These are phyloP conservation scores for Mycotypha africana DNA, from an alignment of 371 early-diverging fungal genomes.

Conservation along the genomic window DNA sequence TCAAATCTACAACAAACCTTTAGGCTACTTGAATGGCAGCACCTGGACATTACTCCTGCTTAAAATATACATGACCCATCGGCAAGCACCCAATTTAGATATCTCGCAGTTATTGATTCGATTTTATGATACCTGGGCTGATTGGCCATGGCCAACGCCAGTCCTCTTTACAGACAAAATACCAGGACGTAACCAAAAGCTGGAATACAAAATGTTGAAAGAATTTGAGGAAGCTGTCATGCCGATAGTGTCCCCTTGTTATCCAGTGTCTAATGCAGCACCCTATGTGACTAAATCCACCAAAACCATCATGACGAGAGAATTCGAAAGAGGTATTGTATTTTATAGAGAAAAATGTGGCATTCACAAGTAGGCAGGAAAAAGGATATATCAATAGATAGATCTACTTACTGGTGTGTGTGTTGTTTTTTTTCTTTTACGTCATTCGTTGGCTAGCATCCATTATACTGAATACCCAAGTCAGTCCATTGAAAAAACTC, in stretches of 20 bases:
- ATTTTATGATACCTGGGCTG: constrained; percentile 28
- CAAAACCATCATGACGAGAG: constrained; percentile 16
- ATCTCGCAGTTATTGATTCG: constrained; percentile 5
- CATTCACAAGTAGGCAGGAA: too few relatives aligned
- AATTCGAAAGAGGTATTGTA: constrained; percentile 38
- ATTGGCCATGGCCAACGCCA: constrained; percentile 37
- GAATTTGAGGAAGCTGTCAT: constrained; percentile 26
- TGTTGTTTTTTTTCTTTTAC: neutral
- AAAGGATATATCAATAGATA: too few relatives aligned
- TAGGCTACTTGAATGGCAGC: constrained; percentile 35
- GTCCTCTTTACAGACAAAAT: constrained; percentile 24
- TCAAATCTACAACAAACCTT: constrained; percentile 27
- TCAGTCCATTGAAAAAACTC: constrained; percentile 2
- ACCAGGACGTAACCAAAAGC: constrained; percentile 10
- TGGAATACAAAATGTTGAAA: constrained; percentile 6
- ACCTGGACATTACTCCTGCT: constrained; percentile 28
- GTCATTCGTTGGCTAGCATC: neutral
- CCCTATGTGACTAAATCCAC: constrained; percentile 30
- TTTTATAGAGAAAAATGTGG: too few relatives aligned
- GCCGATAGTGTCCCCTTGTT: constrained; percentile 41
- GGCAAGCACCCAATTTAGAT: neutral
- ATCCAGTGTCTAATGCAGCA: constrained; percentile 24
- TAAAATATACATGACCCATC: constrained; percentile 20
- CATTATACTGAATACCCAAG: neutral
- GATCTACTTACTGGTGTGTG: neutral